Evolutionary conservation across 306 rosid genomes (phyloP), one percentile per base, ranked within the genome.

Genomic region (Cercis canadensis): DNA sequence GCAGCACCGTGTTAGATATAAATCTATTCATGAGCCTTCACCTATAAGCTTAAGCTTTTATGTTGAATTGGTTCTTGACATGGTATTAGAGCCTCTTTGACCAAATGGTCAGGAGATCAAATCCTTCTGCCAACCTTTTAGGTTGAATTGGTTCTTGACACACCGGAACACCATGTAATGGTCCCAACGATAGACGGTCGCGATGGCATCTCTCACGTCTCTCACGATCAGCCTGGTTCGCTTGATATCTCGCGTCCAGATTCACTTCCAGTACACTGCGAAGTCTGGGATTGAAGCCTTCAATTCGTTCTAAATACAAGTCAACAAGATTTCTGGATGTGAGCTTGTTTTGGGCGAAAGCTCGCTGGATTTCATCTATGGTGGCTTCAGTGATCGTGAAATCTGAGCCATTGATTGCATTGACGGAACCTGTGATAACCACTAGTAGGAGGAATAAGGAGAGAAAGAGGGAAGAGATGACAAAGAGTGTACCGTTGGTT

Each of bases 151-250:
- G n/a, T n/a, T n/a, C n/a, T n/a, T n/a, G n/a, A n/a, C n/a, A n/a
- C n/a, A n/a, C 70, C 8, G 96, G 96, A 5, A 87, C 56, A 7
- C 92, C 96, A 24, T 89, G 96, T 18, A 87, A 74, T 51, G 65
- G 53, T 3, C 77, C 72, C 36, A 52, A 24, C n/a, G n/a, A 18
- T n/a, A 29, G 29, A 24, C 67, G 47, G 50, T 67, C 44, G 14
- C 15, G 16, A 1, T 24, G 24, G 15, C 2, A 7, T 6, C 29
- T 24, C 29, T 85, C n/a, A n/a, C n/a, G n/a, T n/a, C n/a, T n/a
- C n/a, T n/a, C 77, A 0, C 55, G 54, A 55, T 88, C 97, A 4
- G 90, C 96, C 44, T 77, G 12, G 11, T 81, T 88, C 52, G 90
- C 97, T 51, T 86, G 87, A 67, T 65, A 73, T 6, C 70, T 67